A percentile compares a stretch with the other conserved stretches of the same genome.
These are phyloP conservation scores for Pythium aristosporum DNA, from an alignment of 352 stramenopile genomes.

Conservation along the genomic window DNA sequence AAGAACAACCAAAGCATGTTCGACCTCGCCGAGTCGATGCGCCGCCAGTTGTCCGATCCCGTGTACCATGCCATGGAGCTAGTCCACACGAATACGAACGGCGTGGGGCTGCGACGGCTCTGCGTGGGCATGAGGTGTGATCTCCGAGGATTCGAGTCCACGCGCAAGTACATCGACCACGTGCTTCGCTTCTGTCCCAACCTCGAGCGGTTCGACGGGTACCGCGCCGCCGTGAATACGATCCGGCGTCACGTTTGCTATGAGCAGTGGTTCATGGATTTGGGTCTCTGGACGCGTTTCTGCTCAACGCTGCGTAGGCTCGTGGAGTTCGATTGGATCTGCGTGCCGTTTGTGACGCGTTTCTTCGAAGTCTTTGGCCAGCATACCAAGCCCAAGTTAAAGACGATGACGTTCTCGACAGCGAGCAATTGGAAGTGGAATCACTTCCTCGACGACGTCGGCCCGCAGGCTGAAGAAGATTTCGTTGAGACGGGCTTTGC, in stretches of 20 bases:
- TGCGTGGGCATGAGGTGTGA: neutral
- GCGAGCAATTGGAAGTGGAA: slow-evolving; percentile 9
- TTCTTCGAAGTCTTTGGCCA: slow-evolving; percentile 23
- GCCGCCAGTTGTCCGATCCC: neutral
- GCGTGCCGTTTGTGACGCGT: neutral
- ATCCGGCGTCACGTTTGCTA: neutral
- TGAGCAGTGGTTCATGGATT: slow-evolving; percentile 2
- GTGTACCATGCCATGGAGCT: neutral
- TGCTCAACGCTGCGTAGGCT: neutral
- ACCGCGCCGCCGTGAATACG: neutral
- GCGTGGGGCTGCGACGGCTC: neutral
- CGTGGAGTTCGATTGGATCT: slow-evolving; percentile 1
- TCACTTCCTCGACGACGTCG: neutral
- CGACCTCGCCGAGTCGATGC: no score
- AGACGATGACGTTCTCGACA: neutral
- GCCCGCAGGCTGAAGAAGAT: neutral
- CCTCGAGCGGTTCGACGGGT: slow-evolving; percentile 3
- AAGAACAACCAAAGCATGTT: no score
- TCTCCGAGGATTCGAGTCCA: neutral
- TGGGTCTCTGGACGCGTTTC: neutral
- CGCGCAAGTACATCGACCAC: neutral
- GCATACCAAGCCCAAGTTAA: slow-evolving; percentile 12
- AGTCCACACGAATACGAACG: neutral
- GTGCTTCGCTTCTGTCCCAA: neutral
- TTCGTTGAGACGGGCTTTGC: neutral